phyloP scores from a whole-genome alignment of 1,284 basidiomycete genomes.

The Trichosporon coremiiforme region DNA sequence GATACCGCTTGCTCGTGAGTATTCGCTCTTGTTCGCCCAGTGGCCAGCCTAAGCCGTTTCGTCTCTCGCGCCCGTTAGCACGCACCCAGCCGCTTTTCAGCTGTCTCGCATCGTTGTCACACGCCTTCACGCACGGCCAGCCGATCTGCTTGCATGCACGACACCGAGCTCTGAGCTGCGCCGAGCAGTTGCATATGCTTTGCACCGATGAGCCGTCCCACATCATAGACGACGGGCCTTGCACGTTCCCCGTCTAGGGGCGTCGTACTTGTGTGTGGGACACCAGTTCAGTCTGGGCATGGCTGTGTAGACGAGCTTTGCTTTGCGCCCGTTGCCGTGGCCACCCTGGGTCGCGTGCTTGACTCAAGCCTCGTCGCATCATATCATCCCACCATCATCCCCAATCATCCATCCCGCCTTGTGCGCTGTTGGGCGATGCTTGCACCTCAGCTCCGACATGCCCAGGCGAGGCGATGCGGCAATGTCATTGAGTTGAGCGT shows the following conservation, averaged over 20 bases:
- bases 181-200: background rate
- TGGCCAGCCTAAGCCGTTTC: background rate
- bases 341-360: background rate
- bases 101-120: background rate
- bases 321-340: background rate
- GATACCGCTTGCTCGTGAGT: constrained; percentile 55
- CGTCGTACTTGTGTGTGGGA: background rate
- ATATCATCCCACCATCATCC: background rate
- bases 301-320: background rate
- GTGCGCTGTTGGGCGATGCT: background rate
- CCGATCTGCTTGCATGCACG: background rate
- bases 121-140: background rate
- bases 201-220: background rate
- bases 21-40: background rate
- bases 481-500: constrained; percentile 1
- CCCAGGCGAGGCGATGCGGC: constrained; percentile 2
- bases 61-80: background rate
- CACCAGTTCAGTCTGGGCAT: background rate
- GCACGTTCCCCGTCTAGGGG: background rate
- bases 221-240: background rate
- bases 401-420: background rate
- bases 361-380: background rate
- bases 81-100: background rate
- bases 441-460: background rate
- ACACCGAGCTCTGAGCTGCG: background rate